Conservation (phyloP, 2,329 filamentous ascomycete species). For the Xylaria sp. region DNA sequence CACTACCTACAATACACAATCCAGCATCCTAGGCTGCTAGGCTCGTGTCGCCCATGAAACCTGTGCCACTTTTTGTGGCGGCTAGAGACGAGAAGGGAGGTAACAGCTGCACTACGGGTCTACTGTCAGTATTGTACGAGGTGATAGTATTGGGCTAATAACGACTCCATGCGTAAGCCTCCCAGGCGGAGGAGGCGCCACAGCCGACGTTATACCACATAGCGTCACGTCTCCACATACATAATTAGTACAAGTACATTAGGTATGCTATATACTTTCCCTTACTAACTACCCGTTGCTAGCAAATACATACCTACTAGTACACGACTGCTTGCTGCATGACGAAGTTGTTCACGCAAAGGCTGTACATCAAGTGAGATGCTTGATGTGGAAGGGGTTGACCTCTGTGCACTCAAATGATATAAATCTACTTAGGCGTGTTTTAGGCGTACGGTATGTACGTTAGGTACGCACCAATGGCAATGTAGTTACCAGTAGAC, state of each 20-base stretch:
- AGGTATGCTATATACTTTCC: too few relatives aligned
- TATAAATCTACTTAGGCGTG: background rate
- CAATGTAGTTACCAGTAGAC: too few relatives aligned
- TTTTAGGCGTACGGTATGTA: background rate
- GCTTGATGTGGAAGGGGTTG: background rate
- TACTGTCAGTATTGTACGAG: background rate
- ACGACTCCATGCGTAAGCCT: conserved; percentile 4
- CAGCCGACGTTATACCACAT: conserved; percentile 2
- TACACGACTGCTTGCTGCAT: background rate
- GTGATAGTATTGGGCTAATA: conserved; percentile 11
- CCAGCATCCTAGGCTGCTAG: background rate
- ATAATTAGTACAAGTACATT: too few relatives aligned
- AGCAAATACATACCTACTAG: background rate
- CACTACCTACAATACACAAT: background rate
- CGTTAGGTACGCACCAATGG: background rate
- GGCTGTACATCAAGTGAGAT: too few relatives aligned
- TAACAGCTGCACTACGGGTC: background rate
- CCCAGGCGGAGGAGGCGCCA: conserved; percentile 14
- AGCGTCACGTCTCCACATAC: too few relatives aligned
- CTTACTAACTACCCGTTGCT: too few relatives aligned
- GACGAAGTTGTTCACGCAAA: background rate
- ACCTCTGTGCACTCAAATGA: background rate
- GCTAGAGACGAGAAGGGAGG: conserved; percentile 31
- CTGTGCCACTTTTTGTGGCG: conserved; percentile 29
- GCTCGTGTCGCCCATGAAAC: conserved; percentile 32